Evolutionary conservation across 1,284 basidiomycete species (phyloP).

Genomic region (Puccinia polysora): DNA sequence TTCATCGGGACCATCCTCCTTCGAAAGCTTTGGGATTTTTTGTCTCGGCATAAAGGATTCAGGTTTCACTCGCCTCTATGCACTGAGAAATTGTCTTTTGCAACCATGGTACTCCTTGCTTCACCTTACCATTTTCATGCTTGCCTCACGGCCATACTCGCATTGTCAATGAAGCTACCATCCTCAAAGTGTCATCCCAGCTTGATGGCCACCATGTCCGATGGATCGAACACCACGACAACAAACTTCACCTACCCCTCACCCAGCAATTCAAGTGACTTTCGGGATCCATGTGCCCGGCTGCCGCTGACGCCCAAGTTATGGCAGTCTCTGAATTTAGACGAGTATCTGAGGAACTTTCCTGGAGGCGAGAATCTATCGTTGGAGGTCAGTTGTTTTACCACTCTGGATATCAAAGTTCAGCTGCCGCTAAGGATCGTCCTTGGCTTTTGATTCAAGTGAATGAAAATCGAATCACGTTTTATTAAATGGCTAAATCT

Average conservation of each 20-base stretch:
- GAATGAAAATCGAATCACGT: too few relatives aligned
- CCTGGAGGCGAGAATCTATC: conserved; percentile 22
- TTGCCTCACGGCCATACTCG: neutral
- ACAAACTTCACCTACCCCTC: conserved; percentile 4
- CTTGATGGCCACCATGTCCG: neutral
- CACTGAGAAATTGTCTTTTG: too few relatives aligned
- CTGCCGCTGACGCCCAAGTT: conserved; percentile 41
- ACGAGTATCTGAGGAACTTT: conserved; percentile 29
- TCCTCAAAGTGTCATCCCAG: conserved; percentile 1
- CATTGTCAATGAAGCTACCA: neutral
- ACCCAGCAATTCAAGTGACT: neutral
- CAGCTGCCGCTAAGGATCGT: neutral
- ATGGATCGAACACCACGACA: neutral
- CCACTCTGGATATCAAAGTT: neutral
- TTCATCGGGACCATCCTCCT: too few relatives aligned
- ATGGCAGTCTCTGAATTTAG: conserved; percentile 30
- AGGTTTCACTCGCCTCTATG: too few relatives aligned
- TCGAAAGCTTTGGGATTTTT: too few relatives aligned
- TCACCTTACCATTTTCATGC: too few relatives aligned
- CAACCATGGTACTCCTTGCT: too few relatives aligned
- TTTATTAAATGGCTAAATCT: too few relatives aligned
- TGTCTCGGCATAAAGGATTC: too few relatives aligned
- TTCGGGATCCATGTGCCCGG: conserved; percentile 25
- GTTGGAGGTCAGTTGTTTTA: conserved; percentile 16
- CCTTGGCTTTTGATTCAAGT: neutral